Base-by-base conservation (phyloP, 2,329 filamentous ascomycete genomes). In the Magnaporthiopsis poae region DNA sequence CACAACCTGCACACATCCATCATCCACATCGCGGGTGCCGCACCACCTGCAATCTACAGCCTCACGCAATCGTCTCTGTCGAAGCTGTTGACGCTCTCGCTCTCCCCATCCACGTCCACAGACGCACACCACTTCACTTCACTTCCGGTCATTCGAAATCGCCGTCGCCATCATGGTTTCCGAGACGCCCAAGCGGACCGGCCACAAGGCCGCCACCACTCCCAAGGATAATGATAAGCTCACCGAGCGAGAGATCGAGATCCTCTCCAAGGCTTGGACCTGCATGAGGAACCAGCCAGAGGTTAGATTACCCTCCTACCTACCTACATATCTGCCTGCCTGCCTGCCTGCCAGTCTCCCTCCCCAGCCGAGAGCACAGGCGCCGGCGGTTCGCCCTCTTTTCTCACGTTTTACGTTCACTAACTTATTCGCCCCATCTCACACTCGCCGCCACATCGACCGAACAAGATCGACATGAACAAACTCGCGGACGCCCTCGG, bases 221-320 rank as follows among this genome's bases (percentile, higher is more conserved):
- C 56, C 66, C 25, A 59, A 21, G 12, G 61, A 18, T 25, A 46
- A 46, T 8, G 35, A 27, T 29, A 63, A 61, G 13, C 70, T 73
- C 60, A 72, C 69, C 21, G 69, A 70, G 0, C 71, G 72, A 15
- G 72, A 73, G 67, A 12, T 69, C 2, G 70, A 72, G 66, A 72
- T 73, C 31, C 70, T 73, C 15, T 52, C 65, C 36, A 36, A 69
- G 56, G 71, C 71, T 5, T 73, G 72, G 72, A 69, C 63, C 63
- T 73, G 70, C 68, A 68, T 73, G 69, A 72, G 72, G 65, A 66
- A 64, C 3, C 63, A 67, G n/a, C 72, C 72, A 3, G 72, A 73
- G 69, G 72, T 72, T 67, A 66, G 71, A 21, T 25, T 60, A 13
- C 3, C 33, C 21, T 36, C 25, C 61, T 9, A 11, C 11, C 31